A percentile compares a stretch with the other conserved stretches of the same genome.
Conservation (phyloP, 306 rosid genomes). For the Citrullus amarus region DNA sequence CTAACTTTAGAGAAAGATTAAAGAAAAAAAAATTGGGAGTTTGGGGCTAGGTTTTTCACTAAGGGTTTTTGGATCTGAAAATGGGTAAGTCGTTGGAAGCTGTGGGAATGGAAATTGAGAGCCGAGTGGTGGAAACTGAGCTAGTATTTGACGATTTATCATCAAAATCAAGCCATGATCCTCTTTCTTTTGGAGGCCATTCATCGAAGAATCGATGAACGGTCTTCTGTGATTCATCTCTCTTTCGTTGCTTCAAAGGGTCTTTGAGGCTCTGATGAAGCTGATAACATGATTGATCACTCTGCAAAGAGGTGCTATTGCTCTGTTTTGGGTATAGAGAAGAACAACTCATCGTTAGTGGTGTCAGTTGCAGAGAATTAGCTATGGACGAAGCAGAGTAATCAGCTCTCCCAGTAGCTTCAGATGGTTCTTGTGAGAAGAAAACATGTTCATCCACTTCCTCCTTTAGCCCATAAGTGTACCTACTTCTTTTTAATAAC, state of each 20-base stretch:
- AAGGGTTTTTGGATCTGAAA: conserved; percentile 41
- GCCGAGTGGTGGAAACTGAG: conserved; percentile 58
- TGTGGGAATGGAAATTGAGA: conserved; percentile 77
- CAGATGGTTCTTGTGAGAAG: conserved; percentile 72
- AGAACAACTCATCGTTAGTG: conserved; percentile 67
- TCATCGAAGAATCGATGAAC: conserved; percentile 90
- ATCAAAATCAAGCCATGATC: conserved; percentile 72
- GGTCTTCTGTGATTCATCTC: conserved; percentile 65
- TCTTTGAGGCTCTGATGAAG: conserved; percentile 42
- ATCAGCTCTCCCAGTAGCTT: conserved; percentile 37
- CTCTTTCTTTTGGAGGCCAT: conserved; percentile 65
- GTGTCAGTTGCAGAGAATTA: conserved; percentile 75
- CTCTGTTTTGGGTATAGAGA: conserved; percentile 61
- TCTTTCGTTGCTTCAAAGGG: conserved; percentile 28
- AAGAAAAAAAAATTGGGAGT: background rate
- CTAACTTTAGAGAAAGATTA: background rate
- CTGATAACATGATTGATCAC: conserved; percentile 57
- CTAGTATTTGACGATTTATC: conserved; percentile 51
- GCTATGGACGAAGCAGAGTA: conserved; percentile 66
- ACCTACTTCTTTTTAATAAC: conserved; percentile 31
- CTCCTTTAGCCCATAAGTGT: conserved; percentile 56
- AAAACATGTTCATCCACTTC: conserved; percentile 75
- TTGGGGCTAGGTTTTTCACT: conserved; percentile 22
- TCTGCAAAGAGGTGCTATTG: conserved; percentile 40
- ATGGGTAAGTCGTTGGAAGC: conserved; percentile 54